Percentiles rank a stretch among this genome's conserved stretches.
These are phyloP conservation scores for Staphylotrichum tortipilum DNA, from an alignment of 495 filamentous ascomycete species.

Conservation along the genomic window DNA sequence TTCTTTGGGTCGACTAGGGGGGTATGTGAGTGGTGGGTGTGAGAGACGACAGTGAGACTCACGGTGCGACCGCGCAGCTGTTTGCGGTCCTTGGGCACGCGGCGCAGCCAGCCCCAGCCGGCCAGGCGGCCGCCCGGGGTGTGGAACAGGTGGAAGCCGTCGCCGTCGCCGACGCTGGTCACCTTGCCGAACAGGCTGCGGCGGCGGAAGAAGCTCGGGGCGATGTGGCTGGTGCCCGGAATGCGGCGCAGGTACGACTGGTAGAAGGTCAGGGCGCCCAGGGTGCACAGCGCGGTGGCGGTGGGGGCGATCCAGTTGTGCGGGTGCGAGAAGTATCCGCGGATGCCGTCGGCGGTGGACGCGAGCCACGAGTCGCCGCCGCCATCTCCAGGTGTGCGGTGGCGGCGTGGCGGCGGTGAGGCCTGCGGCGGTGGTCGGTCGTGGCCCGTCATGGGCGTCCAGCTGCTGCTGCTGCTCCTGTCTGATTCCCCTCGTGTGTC, in stretches of 20 bases:
- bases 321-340: constrained; percentile 58
- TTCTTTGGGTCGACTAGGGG: not conserved
- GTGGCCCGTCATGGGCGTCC: constrained; percentile 23
- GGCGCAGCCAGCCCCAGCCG: constrained; percentile 88
- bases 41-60: constrained; percentile 20
- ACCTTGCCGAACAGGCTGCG: constrained; percentile 74
- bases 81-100: constrained; percentile 56
- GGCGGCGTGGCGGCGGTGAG: not conserved
- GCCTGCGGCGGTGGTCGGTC: constrained; percentile 18
- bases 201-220: constrained; percentile 55
- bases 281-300: constrained; percentile 58
- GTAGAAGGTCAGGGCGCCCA: constrained; percentile 55
- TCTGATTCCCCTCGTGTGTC: not conserved
- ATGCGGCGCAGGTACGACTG: constrained; percentile 73
- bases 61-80: constrained; percentile 72
- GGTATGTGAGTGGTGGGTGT: not conserved
- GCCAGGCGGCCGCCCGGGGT: constrained; percentile 78
- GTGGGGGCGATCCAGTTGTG: constrained; percentile 57
- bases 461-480: not conserved
- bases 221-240: constrained; percentile 62
- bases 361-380: constrained; percentile 30
- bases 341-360: not conserved
- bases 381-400: too few relatives aligned
- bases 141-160: constrained; percentile 89
- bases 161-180: constrained; percentile 91